Conservation (phyloP, 2,329 filamentous ascomycete species). For the Calonectria pteridis region DNA sequence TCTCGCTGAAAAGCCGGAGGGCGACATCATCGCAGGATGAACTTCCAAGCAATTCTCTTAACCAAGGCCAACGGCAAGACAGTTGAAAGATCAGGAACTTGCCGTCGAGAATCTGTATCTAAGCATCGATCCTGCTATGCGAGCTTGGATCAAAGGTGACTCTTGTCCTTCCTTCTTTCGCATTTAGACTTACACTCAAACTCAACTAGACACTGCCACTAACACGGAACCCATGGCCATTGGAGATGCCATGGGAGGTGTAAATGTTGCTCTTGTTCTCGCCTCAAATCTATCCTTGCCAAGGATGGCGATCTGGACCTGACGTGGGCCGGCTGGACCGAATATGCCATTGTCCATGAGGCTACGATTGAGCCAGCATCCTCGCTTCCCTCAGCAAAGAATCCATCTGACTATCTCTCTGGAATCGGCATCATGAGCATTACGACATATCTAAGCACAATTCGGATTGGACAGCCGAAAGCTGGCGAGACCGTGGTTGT, state of each 20-base stretch:
- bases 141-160: not conserved
- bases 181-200: not conserved
- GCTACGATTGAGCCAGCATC: constrained; percentile 59
- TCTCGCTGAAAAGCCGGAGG: not conserved
- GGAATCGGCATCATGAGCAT: constrained; percentile 75
- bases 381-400: constrained; percentile 54
- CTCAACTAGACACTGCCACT: not conserved
- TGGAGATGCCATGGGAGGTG: constrained; percentile 76
- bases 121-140: not conserved
- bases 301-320: constrained; percentile 70
- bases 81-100: not conserved
- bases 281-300: constrained; percentile 68
- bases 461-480: constrained; percentile 75
- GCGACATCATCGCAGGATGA: not conserved
- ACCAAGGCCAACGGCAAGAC: not conserved
- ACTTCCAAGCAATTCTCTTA: not conserved
- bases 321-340: constrained; percentile 71
- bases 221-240: constrained; percentile 43
- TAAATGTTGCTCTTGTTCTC: constrained; percentile 69
- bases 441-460: constrained; percentile 83
- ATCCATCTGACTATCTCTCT: constrained; percentile 70
- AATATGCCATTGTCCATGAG: constrained; percentile 71
- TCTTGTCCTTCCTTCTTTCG: too few species aligned
- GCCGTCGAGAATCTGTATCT: not conserved
- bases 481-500: constrained; percentile 82